A percentile compares a stretch with the other conserved stretches of the same genome.
Conservation (phyloP, 2,329 filamentous ascomycete genomes). For the Botrytis cinerea region DNA sequence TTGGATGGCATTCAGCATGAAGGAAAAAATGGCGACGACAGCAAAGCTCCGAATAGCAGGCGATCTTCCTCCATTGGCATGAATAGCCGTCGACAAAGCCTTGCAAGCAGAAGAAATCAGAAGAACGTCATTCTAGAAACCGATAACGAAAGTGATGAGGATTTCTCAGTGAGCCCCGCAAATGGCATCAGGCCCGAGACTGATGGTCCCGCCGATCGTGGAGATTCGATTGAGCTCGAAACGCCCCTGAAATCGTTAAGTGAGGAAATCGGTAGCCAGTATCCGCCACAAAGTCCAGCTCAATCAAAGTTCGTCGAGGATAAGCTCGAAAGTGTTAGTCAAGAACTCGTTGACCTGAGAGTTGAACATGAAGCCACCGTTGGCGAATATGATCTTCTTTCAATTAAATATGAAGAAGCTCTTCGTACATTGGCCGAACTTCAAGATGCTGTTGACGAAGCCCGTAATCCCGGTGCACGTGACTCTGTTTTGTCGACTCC, state of each 20-base stretch:
- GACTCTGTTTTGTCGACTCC: constrained; percentile 57
- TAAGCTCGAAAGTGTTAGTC: constrained; percentile 86
- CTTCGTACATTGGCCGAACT: constrained; percentile 79
- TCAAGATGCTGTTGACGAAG: constrained; percentile 81
- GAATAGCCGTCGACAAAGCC: constrained; percentile 56
- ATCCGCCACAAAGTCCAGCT: constrained; percentile 64
- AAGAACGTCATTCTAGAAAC: constrained; percentile 57
- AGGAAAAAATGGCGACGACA: constrained; percentile 46
- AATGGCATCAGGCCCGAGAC: constrained; percentile 33
- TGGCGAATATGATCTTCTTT: constrained; percentile 77
- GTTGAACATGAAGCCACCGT: constrained; percentile 87
- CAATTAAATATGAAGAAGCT: constrained; percentile 88
- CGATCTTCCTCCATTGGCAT: constrained; percentile 42
- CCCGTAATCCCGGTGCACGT: constrained; percentile 56
- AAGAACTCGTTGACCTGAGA: constrained; percentile 86
- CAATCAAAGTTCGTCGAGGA: constrained; percentile 87
- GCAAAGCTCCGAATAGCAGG: constrained; percentile 48
- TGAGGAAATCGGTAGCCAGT: constrained; percentile 36
- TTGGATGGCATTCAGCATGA: constrained; percentile 76
- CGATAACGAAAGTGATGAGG: constrained; percentile 37
- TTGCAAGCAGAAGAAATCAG: constrained; percentile 55
- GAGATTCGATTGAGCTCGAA: constrained; percentile 44
- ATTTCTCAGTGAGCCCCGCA: constrained; percentile 27
- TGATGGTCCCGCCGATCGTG: constrained; percentile 41
- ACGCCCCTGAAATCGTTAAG: constrained; percentile 40